Conservation (phyloP, 305 asterid genomes). For the Ajuga reptans region DNA sequence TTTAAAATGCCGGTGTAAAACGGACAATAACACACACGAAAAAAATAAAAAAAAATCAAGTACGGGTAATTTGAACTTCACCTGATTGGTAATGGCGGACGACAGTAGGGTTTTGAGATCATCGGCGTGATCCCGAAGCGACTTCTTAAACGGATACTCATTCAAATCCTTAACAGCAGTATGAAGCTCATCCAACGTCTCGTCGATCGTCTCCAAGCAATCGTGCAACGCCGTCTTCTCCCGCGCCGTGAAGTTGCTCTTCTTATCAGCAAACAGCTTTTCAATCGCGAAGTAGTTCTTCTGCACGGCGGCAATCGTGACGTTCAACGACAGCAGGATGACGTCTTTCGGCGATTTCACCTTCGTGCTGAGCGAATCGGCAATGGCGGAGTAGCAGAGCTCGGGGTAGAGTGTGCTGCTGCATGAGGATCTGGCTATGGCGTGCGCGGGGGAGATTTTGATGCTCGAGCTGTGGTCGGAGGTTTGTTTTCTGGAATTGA, state of each 20-base stretch:
- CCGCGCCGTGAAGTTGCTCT: constrained; percentile 32
- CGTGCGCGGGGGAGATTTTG: constrained; percentile 42
- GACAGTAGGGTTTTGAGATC: constrained; percentile 72
- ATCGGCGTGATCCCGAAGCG: constrained; percentile 60
- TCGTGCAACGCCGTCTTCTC: constrained; percentile 59
- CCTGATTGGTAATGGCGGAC: constrained; percentile 78
- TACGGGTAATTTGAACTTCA: constrained; percentile 1
- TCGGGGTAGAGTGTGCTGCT: constrained; percentile 67
- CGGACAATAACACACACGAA: too few relatives aligned
- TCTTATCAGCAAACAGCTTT: constrained; percentile 29
- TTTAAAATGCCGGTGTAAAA: too few relatives aligned
- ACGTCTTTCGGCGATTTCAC: constrained; percentile 45
- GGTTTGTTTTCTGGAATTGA: constrained; percentile 15
- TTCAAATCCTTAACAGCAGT: constrained; percentile 40
- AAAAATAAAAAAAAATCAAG: too few relatives aligned
- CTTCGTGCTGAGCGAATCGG: constrained; percentile 28
- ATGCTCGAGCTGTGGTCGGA: constrained; percentile 15
- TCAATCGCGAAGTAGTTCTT: constrained; percentile 35
- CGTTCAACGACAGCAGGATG: constrained; percentile 41
- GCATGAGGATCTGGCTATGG: constrained; percentile 47
- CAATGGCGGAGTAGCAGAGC: constrained; percentile 60
- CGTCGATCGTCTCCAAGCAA: constrained; percentile 57
- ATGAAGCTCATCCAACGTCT: constrained; percentile 64
- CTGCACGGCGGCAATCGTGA: constrained; percentile 34
- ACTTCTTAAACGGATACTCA: constrained; percentile 47